Base-by-base conservation (phyloP, 2,329 filamentous ascomycete genomes). In the Sporothrix mexicana region DNA sequence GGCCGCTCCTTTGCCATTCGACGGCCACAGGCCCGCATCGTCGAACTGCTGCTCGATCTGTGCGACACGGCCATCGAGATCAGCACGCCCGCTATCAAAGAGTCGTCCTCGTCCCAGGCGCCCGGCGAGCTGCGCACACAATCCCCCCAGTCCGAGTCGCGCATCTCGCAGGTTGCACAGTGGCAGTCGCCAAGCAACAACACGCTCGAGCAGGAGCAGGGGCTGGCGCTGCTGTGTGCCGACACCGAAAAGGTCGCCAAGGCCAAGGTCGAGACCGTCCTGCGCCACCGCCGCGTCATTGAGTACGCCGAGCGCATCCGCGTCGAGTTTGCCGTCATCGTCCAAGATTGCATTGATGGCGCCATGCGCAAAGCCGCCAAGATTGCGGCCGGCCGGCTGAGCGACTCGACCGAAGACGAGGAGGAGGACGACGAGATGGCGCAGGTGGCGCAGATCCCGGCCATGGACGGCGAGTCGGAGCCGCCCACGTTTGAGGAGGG, bases 291-390 rank as follows among this genome's bases (percentile, higher is more conserved):
- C 69, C 91, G 92, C 77, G 97, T 98, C 69, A 91, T 99, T 45
- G 96, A 99, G 80, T 99, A 99, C 80, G 91, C 95, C 0, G 96
- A 99, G 82, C 91, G 97, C 45, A 97, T 99, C 75, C 93, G 97
- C 3, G 88, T 98, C 64, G 96, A 99, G 78, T 97, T 98, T 78
- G 92, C 95, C 41, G 89, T 97, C 36, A 86, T 98, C 73, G 95
- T 99, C 2, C 94, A 98, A 78, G 94, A 98, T 77, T 99, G 96
- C 80, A 97, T 99, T 70, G 92, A 97, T 74, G 94, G 94, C 74
- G 96, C 96, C 9, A 88, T 98, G 82, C 89, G 89, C 76, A 98
- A 98, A 81, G 95, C 96, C 70, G 93, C 93, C 72, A 91, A 91
- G 68, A 95, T 98, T 76, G 94, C 94, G 62, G 91, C 93, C 59